Evolutionary conservation across 495 filamentous ascomycete species (phyloP).

Genomic region (Aspergillus coremiiformis): DNA sequence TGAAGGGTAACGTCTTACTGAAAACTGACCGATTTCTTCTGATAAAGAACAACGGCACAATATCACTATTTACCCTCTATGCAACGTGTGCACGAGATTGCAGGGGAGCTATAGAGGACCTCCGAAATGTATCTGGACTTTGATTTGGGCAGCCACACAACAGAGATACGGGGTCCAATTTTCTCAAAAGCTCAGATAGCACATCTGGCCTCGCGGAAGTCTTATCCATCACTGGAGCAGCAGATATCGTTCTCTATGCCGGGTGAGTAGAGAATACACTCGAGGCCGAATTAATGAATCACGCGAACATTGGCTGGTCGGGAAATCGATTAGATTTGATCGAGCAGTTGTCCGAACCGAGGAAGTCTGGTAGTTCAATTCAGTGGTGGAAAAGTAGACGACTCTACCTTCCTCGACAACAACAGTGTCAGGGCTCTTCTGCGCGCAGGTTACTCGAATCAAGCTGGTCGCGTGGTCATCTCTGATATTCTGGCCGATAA

Average conservation of each 20-base stretch:
- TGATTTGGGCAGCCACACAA: conserved; percentile 41
- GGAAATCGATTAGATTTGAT: conserved; percentile 46
- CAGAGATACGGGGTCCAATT: conserved; percentile 39
- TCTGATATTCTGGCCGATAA: conserved; percentile 42
- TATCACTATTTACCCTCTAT: conserved; percentile 48
- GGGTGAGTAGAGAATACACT: conserved; percentile 45
- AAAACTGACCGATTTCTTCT: too few species aligned
- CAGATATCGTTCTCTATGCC: conserved; percentile 45
- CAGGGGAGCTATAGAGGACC: conserved; percentile 50
- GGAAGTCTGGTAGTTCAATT: conserved; percentile 49
- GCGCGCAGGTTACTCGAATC: conserved; percentile 49
- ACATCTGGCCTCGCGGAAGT: conserved; percentile 31
- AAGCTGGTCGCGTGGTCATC: conserved; percentile 43
- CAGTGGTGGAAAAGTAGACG: conserved; percentile 47
- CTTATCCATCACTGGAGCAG: conserved; percentile 32
- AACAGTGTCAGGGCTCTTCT: conserved; percentile 38
- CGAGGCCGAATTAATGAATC: conserved; percentile 44
- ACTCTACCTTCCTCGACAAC: conserved; percentile 38
- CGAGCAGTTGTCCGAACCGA: conserved; percentile 31
- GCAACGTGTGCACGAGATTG: conserved; percentile 50
- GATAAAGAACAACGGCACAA: conserved; percentile 47
- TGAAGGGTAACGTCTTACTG: conserved; percentile 46
- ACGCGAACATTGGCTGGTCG: conserved; percentile 43
- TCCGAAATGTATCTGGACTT: conserved; percentile 43
- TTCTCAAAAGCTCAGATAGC: conserved; percentile 29